Evolutionary conservation across 768 basidiomycete species (phyloP).

Genomic region (Gloeophyllum trabeum): DNA sequence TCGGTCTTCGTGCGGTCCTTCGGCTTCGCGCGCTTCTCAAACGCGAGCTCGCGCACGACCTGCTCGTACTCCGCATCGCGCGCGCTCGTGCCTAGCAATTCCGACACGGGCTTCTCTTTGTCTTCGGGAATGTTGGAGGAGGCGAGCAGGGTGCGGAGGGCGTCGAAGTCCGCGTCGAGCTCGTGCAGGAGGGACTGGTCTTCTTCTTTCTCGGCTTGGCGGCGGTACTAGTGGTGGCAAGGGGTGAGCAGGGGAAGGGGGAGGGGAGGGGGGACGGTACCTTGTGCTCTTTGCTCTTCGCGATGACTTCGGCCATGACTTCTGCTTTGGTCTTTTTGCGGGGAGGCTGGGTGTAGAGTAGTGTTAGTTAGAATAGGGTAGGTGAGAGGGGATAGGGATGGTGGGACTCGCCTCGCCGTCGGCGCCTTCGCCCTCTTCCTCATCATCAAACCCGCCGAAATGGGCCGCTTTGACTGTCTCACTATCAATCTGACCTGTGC

Average conservation of each 20-base stretch:
- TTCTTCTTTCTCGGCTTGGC: conserved; percentile 83
- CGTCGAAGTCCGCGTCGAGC: conserved; percentile 81
- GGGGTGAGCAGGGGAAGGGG: not conserved
- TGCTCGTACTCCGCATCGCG: conserved; percentile 77
- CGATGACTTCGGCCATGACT: conserved; percentile 96
- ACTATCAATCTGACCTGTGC: conserved; percentile 52
- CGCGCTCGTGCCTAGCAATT: conserved; percentile 10
- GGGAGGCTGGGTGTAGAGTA: conserved; percentile 40
- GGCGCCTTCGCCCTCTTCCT: conserved; percentile 42
- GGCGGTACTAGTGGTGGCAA: conserved; percentile 42
- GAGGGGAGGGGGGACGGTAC: conserved; percentile 26
- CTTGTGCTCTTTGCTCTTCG: conserved; percentile 95
- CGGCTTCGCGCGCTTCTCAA: conserved; percentile 87
- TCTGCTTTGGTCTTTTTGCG: conserved; percentile 90
- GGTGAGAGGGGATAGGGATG: not conserved
- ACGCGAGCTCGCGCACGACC: conserved; percentile 84
- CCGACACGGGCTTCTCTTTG: conserved; percentile 1
- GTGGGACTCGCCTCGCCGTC: conserved; percentile 29
- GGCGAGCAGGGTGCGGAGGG: conserved; percentile 59
- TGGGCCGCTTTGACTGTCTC: conserved; percentile 59
- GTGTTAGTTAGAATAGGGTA: conserved; percentile 4
- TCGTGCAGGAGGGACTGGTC: conserved; percentile 80
- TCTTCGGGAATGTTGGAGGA: not conserved
- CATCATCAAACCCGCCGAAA: conserved; percentile 82
- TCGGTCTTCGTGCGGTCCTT: conserved; percentile 96